Base-by-base conservation (phyloP, 495 filamentous ascomycete species). In the Trichoderma asperelloides region DNA sequence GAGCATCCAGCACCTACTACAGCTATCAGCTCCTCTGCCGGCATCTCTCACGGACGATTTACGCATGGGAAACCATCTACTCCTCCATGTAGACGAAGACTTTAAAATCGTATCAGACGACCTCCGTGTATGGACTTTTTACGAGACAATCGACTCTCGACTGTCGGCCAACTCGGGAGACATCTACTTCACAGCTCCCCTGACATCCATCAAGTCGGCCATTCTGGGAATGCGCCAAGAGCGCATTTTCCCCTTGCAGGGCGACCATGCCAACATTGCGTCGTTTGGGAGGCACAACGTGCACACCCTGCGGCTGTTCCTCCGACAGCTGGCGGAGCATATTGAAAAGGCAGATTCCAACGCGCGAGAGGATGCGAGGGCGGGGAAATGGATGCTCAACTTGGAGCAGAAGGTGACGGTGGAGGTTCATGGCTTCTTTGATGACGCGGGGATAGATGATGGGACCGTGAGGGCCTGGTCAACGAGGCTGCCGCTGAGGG, bases 81-180 rank as follows among this genome's bases (percentile, higher is more conserved):
- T 89, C 16, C 71, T 82, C 66, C 71, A 74, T 37, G 75, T 88
- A 43, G 82, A 86, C 16, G 80, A 84, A 13, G 75, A 81, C 28
- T 90, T 89, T 71, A 81, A 82, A 67, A 77, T 82, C 8, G 80
- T 88, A 18, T 83, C 85, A 2, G 82, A 83, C 45, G 87, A 89
- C 64, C 78, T 89, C 57, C 86, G 84, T 62, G 76, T 90, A n/a
- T 89, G 86, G 84, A 85, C 86, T 4, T 87, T 89, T 37, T 83
- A 87, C 41, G 87, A 89, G 71, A 89, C 85, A 0, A 72, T 82
- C 3, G 88, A 90, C 69, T 87, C 87, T 0, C 77, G 79, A 9
- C 74, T 89, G 45, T 80, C 81, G 5, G 78, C 85, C 23, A 28
- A 70, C 40, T 27, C 62, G 21, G 69, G 60, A 16, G 77, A 80